Base-by-base conservation (phyloP, 1,284 basidiomycete species). In the Mycena citricolor region DNA sequence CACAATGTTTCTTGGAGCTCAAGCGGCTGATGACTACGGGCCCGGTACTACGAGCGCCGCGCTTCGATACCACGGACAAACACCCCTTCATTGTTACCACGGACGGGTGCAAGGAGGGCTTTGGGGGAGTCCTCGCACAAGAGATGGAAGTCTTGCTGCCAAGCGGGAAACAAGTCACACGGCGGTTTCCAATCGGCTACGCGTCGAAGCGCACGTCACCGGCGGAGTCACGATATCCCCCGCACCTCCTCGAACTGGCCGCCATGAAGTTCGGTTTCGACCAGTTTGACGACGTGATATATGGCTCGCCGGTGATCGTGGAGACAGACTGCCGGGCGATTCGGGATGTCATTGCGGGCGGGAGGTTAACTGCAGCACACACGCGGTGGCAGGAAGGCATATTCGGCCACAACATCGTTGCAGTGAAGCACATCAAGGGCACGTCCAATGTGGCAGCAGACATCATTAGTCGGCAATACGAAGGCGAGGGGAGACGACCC, bases 291-390 rank as follows among this genome's bases (percentile, higher is more conserved):
- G 54, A 61, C 24, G 52, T 57, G 3, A 42, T 62, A 3, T 61
- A 48, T 25, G 59, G 61, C 0, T 61, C 45, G 16, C 60, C 59
- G 0, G 35, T 66, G 2, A 54, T 59, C 29, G 12, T 65, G 1
- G 58, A 62, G 25, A 64, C 61, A 0, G 61, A 63, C 37, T 64
- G 63, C 31, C 58, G 63, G 25, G 60, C 61, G n/a, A 35, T 64
- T 6, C 22, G 56, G 1, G 57, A 62, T 33, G 54, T 51, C 2
- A 46, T 46, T 12, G 44, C 40, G 0, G 36, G 37, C 0, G 43
- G 32, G 3, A 30, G 40, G 32, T 39, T 56, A 5, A 56, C 43
- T 13, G 44, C 57, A 1, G 57, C 58, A n/a, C 61, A 64, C 28
- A 53, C 58, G 10, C 29, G 54, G 17, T 64, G 61, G 62, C 29